phyloP scores from a whole-genome alignment of 495 filamentous ascomycete genomes.

The Lepraria neglecta region DNA sequence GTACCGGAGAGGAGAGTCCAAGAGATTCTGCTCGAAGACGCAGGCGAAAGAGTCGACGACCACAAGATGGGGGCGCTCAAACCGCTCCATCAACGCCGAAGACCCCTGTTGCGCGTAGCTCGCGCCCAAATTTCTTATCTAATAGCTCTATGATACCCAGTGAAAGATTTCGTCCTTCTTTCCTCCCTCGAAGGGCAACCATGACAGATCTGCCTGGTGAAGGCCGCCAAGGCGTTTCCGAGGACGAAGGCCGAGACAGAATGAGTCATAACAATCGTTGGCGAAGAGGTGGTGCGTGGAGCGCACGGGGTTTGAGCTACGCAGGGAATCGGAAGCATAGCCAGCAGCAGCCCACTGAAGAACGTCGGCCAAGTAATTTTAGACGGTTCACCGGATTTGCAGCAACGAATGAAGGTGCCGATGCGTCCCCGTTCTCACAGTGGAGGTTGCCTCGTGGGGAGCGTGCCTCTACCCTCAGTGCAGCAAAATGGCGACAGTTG shows the following conservation, averaged over 20 bases:
- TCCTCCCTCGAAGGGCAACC: constrained; percentile 61
- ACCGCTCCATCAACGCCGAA: constrained; percentile 61
- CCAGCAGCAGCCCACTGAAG: constrained; percentile 43
- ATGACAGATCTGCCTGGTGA: constrained; percentile 60
- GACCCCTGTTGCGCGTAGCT: constrained; percentile 23
- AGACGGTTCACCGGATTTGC: constrained; percentile 70
- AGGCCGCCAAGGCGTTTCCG: constrained; percentile 68
- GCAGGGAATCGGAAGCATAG: constrained; percentile 33
- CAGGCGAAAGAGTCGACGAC: constrained; percentile 49
- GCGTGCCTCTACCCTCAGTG: constrained; percentile 68
- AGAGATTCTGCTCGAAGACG: constrained; percentile 39
- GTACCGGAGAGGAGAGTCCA: constrained; percentile 46
- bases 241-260: constrained; percentile 79
- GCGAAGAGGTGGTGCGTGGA: constrained; percentile 50
- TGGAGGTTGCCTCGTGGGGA: constrained; percentile 51
- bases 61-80: constrained; percentile 46
- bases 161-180: constrained; percentile 44
- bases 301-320: constrained; percentile 52
- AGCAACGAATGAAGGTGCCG: constrained; percentile 50
- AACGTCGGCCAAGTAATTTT: constrained; percentile 62
- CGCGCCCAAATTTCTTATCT: constrained; percentile 42
- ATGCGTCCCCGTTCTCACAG: constrained; percentile 40
- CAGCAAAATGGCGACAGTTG: constrained; percentile 78
- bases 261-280: constrained; percentile 54
- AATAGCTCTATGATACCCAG: constrained; percentile 44